These are phyloP conservation scores for Serendipita sp. DNA, from an alignment of 1,284 basidiomycete genomes.

Conservation along the genomic window DNA sequence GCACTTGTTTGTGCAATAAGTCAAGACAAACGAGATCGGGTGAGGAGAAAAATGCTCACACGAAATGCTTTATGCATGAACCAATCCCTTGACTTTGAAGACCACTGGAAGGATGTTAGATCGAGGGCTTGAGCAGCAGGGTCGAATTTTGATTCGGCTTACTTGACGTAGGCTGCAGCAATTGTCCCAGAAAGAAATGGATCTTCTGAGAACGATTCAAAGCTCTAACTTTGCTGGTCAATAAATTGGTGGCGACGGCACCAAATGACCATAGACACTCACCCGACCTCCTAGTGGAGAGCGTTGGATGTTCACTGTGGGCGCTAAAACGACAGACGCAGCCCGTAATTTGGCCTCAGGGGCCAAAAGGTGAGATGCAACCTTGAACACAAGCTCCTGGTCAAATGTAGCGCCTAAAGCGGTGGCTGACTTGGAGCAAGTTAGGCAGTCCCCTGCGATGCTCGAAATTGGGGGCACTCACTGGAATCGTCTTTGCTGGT, in stretches of 20 bases:
- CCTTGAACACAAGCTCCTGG: slow-evolving; percentile 34
- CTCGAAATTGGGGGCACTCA: slow-evolving; percentile 1
- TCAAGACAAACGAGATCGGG: background rate
- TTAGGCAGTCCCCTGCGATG: background rate
- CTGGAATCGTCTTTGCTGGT: slow-evolving; percentile 16
- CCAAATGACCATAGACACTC: background rate
- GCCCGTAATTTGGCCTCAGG: slow-evolving; percentile 50
- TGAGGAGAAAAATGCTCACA: slow-evolving; percentile 16
- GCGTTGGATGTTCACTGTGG: slow-evolving; percentile 53
- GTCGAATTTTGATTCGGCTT: background rate
- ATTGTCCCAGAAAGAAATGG: slow-evolving; percentile 45
- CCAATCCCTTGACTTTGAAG: slow-evolving; percentile 49
- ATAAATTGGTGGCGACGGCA: background rate
- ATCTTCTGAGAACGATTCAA: slow-evolving; percentile 60
- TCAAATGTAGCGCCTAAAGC: slow-evolving; percentile 54
- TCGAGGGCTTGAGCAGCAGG: background rate
- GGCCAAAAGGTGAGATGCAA: slow-evolving; percentile 40
- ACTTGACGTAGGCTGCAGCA: slow-evolving; percentile 46
- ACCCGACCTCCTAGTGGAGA: slow-evolving; percentile 20
- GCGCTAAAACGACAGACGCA: slow-evolving; percentile 46
- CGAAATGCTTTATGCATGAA: slow-evolving; percentile 37
- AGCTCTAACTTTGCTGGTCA: slow-evolving; percentile 21
- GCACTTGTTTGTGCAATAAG: slow-evolving; percentile 37
- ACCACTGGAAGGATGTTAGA: slow-evolving; percentile 21
- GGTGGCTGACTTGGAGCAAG: slow-evolving; percentile 39